Evolutionary conservation across 768 basidiomycete species (phyloP).

Genomic region (Boletus tylopilopsis): DNA sequence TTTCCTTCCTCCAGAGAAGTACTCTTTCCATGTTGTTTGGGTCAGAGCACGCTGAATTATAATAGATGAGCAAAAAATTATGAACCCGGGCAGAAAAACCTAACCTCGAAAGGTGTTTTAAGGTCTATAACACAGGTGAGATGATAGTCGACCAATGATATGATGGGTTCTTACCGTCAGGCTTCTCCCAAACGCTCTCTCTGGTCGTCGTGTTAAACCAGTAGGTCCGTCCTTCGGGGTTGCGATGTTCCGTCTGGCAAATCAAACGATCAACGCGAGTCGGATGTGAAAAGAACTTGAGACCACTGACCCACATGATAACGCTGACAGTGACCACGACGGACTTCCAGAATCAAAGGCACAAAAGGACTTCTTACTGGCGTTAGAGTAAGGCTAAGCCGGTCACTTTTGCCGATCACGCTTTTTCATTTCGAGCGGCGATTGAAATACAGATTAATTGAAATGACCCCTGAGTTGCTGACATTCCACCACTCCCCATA

Average conservation of each 20-base stretch:
- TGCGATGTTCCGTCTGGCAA: slow-evolving; percentile 86
- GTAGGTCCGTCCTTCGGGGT: slow-evolving; percentile 95
- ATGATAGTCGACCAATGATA: neutral
- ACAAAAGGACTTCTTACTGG: too few relatives aligned
- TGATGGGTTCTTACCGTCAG: slow-evolving; percentile 60
- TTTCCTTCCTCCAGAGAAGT: slow-evolving; percentile 86
- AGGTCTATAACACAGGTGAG: slow-evolving; percentile 51
- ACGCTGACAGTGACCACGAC: neutral
- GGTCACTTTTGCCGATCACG: slow-evolving; percentile 2
- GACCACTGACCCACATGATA: slow-evolving; percentile 31
- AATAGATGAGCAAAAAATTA: slow-evolving; percentile 3
- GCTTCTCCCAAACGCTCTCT: slow-evolving; percentile 98
- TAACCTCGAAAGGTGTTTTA: slow-evolving; percentile 89
- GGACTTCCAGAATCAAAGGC: neutral
- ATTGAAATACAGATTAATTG: slow-evolving; percentile 7
- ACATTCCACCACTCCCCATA: neutral
- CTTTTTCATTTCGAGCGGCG: slow-evolving; percentile 19
- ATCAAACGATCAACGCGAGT: slow-evolving; percentile 2
- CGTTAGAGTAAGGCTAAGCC: neutral
- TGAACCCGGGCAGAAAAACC: slow-evolving; percentile 8
- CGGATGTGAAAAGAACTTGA: neutral
- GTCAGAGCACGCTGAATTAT: slow-evolving; percentile 70
- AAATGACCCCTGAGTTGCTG: neutral
- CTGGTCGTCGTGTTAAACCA: slow-evolving; percentile 91
- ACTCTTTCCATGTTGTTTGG: slow-evolving; percentile 95